These are phyloP conservation scores for Eucalyptus fibrosa DNA, from an alignment of 345 rosid genomes.

Conservation along the genomic window DNA sequence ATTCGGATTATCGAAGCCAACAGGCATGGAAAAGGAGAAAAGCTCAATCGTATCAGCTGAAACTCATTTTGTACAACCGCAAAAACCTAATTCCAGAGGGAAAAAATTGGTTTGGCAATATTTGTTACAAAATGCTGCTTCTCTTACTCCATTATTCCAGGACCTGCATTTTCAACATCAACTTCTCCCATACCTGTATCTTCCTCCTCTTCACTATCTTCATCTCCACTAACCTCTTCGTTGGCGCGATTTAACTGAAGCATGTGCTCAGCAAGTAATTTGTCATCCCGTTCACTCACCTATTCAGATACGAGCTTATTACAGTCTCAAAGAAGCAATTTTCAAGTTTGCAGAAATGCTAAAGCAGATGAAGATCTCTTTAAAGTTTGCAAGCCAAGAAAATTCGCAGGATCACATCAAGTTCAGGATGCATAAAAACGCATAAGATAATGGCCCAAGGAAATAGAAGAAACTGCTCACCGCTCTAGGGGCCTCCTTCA, in stretches of 20 bases:
- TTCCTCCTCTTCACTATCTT: slow-evolving; percentile 94
- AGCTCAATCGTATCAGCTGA: not conserved
- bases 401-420: not conserved
- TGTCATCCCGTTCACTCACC: slow-evolving; percentile 99
- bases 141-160: slow-evolving; percentile 48
- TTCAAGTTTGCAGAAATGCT: not conserved
- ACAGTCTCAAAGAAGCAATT: not conserved
- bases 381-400: not conserved
- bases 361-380: not conserved
- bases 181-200: slow-evolving; percentile 91
- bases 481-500: slow-evolving; percentile 90
- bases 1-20: not conserved
- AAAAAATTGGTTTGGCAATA: not conserved
- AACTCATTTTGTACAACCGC: not conserved
- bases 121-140: not conserved
- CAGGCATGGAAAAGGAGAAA: not conserved
- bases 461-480: slow-evolving; percentile 31
- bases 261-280: slow-evolving; percentile 93
- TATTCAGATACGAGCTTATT: not conserved
- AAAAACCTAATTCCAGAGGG: not conserved
- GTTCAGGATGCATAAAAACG: not conserved
- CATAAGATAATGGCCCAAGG: not conserved
- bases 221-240: slow-evolving; percentile 93
- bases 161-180: slow-evolving; percentile 45
- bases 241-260: slow-evolving; percentile 65